Evolutionary conservation across 2,329 filamentous ascomycete genomes (phyloP), one percentile per base, ranked within the genome.

Genomic region (Ceratocystis huliohia): DNA sequence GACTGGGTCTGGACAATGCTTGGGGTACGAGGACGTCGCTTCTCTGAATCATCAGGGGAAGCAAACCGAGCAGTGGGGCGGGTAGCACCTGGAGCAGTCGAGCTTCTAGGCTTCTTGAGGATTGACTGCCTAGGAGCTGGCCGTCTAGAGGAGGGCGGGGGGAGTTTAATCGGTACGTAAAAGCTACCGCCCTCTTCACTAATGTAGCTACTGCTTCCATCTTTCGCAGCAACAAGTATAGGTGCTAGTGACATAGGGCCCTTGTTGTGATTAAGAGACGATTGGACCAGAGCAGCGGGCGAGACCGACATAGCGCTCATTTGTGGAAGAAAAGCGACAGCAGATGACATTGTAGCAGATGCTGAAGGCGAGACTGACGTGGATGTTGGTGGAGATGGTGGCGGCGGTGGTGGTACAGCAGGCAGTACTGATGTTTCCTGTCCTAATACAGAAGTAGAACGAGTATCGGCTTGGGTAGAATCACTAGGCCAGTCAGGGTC

Each of bases 21-120:
- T 25, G 53, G 28, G 53, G 17, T 37, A n/a, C 28, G 41, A n/a
- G 28, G 7, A 53, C 48, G 25, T 15, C 22, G 56, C 25, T 65
- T 56, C 25, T 65, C 64, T 41, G 80, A 81, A 37, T 76, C 77
- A 41, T 78, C 78, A 1, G 83, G 82, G 17, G 81, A 82, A 6
- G 80, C 78, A 70, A 86, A 85, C n/a, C 82, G 80, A 65, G 83
- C 82, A 7, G 82, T 85, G n/a, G 82, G 82, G 22, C 81, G 78
- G 13, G 81, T 79, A 4, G 81, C 81, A 17, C 78, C 79, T 22
- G 82, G 82, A 66, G 81, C 81, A 15, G 64, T 62, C 10, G 79
- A 80, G 70, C n/a, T 1, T 57, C 81, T 78, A 57, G 78, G 75
- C 73, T 85, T 86, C 72, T 85, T 85, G 67, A 86, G 71, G 65